Evolutionary conservation across 2,329 filamentous ascomycete species (phyloP).

Genomic region (Diaporthe citri): DNA sequence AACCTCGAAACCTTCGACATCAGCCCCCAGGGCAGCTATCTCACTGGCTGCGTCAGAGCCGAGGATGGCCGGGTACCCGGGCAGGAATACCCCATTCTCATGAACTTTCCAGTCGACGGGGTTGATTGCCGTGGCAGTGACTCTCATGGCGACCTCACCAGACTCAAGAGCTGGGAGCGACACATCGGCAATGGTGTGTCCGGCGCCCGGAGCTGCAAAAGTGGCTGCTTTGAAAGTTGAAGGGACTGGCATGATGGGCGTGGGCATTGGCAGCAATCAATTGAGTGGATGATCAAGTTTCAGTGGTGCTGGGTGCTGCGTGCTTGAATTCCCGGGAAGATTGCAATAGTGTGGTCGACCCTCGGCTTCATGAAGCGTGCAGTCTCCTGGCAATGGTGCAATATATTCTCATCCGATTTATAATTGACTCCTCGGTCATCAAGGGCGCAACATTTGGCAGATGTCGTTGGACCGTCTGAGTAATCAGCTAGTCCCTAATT

Average conservation of each 20-base stretch:
- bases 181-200: slow-evolving; percentile 17
- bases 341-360: not conserved
- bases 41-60: slow-evolving; percentile 51
- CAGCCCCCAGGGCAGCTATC: slow-evolving; percentile 49
- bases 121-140: slow-evolving; percentile 50
- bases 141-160: slow-evolving; percentile 42
- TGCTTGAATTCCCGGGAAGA: not conserved
- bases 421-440: not conserved
- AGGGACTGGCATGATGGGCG: slow-evolving; percentile 25
- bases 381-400: not conserved
- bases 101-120: slow-evolving; percentile 52
- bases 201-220: slow-evolving; percentile 26
- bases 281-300: not conserved
- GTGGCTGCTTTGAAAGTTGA: slow-evolving; percentile 34
- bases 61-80: slow-evolving; percentile 49
- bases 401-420: not conserved
- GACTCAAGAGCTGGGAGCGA: slow-evolving; percentile 41
- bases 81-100: slow-evolving; percentile 44
- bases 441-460: not conserved
- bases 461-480: not conserved
- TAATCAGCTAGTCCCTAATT: not conserved
- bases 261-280: not conserved
- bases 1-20: slow-evolving; percentile 45
- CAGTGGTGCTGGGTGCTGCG: too few species aligned
- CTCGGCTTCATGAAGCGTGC: not conserved